Evolutionary conservation across 176 grass and related monocot species (phyloP).

Genomic region (Thalia dealbata): DNA sequence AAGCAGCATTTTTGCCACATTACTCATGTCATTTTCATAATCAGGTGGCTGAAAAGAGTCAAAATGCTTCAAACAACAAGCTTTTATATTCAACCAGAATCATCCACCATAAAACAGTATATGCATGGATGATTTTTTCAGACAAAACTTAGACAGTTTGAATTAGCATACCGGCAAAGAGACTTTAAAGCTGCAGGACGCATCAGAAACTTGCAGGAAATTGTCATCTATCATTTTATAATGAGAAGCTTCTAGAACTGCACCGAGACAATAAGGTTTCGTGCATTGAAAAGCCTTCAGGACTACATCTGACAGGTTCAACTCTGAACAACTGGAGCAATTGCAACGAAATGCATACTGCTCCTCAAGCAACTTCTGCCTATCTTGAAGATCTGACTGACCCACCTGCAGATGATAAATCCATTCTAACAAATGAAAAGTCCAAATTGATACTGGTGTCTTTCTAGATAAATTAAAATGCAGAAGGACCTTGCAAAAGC

Average conservation of each 20-base stretch:
- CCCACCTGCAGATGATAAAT: slow-evolving; percentile 45
- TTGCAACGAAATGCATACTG: slow-evolving; percentile 71
- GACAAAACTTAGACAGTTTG: slow-evolving; percentile 4
- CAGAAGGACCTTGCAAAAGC: background rate
- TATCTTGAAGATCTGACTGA: slow-evolving; percentile 53
- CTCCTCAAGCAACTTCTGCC: slow-evolving; percentile 61
- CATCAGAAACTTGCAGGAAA: slow-evolving; percentile 44
- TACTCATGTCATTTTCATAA: slow-evolving; percentile 32
- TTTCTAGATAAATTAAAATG: background rate
- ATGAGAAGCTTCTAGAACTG: slow-evolving; percentile 43
- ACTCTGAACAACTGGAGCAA: slow-evolving; percentile 69
- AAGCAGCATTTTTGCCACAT: slow-evolving; percentile 41
- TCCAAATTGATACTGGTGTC: background rate
- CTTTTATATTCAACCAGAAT: background rate
- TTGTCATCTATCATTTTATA: slow-evolving; percentile 30
- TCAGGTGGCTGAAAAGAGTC: slow-evolving; percentile 32
- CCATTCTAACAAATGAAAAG: slow-evolving; percentile 7
- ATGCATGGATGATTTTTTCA: background rate
- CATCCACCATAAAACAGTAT: slow-evolving; percentile 9
- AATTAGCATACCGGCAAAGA: slow-evolving; percentile 48
- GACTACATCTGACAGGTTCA: slow-evolving; percentile 77
- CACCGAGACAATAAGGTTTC: slow-evolving; percentile 51
- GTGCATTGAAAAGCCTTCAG: slow-evolving; percentile 64
- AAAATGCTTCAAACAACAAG: slow-evolving; percentile 14
- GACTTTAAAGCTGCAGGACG: slow-evolving; percentile 34